Conservation (phyloP, 75 land plant species). For the Sequoia sempervirens region DNA sequence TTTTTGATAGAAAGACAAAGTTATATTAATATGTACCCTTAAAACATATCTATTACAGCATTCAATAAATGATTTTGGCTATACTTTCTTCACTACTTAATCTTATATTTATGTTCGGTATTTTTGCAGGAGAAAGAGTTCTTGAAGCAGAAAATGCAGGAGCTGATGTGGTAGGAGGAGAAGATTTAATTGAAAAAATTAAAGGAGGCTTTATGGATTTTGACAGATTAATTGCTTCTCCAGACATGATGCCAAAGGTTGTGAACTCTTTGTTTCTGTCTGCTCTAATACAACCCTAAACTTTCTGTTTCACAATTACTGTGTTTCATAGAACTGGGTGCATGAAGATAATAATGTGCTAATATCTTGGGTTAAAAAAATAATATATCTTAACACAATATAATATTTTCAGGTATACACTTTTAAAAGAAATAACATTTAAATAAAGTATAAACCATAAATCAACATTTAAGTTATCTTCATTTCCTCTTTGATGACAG, state of each 20-base stretch:
- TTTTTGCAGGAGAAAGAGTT: conserved; percentile 73
- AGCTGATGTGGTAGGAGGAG: conserved; percentile 94
- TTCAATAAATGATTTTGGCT: background rate
- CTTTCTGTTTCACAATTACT: background rate
- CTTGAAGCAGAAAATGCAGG: conserved; percentile 92
- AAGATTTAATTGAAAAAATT: conserved; percentile 84
- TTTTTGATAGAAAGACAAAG: background rate
- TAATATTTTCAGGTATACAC: no score
- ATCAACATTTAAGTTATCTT: no score
- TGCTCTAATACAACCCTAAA: background rate
- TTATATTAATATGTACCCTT: background rate
- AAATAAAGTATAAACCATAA: no score
- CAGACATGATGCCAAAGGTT: conserved; percentile 99
- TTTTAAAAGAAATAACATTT: no score
- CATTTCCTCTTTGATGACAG: no score
- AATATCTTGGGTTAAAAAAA: no score
- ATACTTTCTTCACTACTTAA: background rate
- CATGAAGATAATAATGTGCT: background rate
- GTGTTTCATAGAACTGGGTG: background rate
- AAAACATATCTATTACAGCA: background rate
- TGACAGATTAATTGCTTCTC: conserved; percentile 94
- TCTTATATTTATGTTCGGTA: background rate
- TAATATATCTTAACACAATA: no score
- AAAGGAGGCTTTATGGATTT: conserved; percentile 95
- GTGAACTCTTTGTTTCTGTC: background rate